Evolutionary conservation across 2,329 filamentous ascomycete species (phyloP).

Genomic region (Diaporthe nobilis): DNA sequence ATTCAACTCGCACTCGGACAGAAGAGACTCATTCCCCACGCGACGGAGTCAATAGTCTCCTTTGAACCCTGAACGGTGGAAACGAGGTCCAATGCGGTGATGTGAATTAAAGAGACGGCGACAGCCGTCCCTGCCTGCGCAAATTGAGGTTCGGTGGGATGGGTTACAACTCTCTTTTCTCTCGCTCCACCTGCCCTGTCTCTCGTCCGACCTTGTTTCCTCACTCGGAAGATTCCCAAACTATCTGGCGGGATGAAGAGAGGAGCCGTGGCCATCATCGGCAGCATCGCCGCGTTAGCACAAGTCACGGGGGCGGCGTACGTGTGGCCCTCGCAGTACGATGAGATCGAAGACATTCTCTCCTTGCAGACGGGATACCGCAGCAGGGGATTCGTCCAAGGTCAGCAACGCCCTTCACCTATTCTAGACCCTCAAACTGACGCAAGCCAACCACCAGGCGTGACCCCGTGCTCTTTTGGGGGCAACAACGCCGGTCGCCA

Average conservation of each 20-base stretch:
- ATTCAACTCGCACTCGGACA: not conserved
- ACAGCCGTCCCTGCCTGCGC: constrained; percentile 3
- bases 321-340: constrained; percentile 14
- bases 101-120: not conserved
- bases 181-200: not conserved
- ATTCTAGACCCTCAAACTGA: not conserved
- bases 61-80: not conserved
- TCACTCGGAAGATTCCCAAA: not conserved
- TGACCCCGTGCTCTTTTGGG: constrained; percentile 38
- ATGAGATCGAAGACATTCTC: constrained; percentile 19
- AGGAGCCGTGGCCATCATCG: constrained; percentile 8
- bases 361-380: constrained; percentile 21
- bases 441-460: constrained; percentile 2
- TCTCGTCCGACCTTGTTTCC: not conserved
- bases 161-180: not conserved
- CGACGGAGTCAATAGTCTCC: constrained; percentile 10
- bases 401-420: constrained; percentile 10
- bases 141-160: not conserved
- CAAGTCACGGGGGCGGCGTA: constrained; percentile 7
- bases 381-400: constrained; percentile 10
- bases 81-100: not conserved
- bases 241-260: constrained; percentile 3
- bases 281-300: not conserved
- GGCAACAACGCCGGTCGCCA: constrained; percentile 45
- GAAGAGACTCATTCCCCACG: not conserved